phyloP scores from a whole-genome alignment of 164 flowering plant species.

The Nelumbo lutea region DNA sequence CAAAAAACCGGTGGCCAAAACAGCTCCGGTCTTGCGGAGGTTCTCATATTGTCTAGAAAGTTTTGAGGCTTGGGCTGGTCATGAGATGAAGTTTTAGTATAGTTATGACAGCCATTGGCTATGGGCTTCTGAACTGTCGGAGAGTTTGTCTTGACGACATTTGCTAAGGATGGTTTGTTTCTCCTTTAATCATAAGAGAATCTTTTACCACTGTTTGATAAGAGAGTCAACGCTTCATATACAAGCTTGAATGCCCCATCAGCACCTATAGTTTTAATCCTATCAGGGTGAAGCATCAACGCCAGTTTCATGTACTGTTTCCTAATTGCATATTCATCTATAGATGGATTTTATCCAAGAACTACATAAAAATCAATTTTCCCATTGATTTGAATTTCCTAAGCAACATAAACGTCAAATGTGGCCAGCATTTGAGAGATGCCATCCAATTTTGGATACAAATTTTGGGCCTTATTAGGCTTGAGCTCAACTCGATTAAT shows the following conservation, averaged over 20 bases:
- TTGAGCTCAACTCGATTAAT: too few species aligned
- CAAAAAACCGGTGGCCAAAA: too few species aligned
- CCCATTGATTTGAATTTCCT: conserved; percentile 44
- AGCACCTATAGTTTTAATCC: conserved; percentile 72
- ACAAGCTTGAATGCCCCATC: conserved; percentile 83
- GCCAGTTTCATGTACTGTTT: conserved; percentile 73
- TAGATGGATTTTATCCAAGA: conserved; percentile 61
- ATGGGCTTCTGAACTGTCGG: conserved; percentile 34
- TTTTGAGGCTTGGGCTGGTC: conserved; percentile 33
- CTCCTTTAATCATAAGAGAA: conserved; percentile 50
- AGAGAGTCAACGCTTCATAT: conserved; percentile 68
- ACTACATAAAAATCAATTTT: conserved; percentile 61
- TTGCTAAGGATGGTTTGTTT: conserved; percentile 26
- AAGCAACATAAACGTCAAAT: conserved; percentile 58
- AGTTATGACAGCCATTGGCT: conserved; percentile 22
- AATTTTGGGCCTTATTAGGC: conserved; percentile 40
- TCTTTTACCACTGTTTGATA: conserved; percentile 50
- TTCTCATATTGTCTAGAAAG: conserved; percentile 94
- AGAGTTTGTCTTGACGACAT: conserved; percentile 22
- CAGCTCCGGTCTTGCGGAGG: conserved; percentile 36
- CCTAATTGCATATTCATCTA: conserved; percentile 46
- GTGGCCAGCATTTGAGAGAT: conserved; percentile 76
- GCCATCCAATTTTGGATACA: conserved; percentile 65
- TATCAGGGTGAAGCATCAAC: conserved; percentile 75
- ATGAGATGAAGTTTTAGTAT: conserved; percentile 35